Base-by-base conservation (phyloP, 2,329 filamentous ascomycete species). In the Trichoderma guizhouense region DNA sequence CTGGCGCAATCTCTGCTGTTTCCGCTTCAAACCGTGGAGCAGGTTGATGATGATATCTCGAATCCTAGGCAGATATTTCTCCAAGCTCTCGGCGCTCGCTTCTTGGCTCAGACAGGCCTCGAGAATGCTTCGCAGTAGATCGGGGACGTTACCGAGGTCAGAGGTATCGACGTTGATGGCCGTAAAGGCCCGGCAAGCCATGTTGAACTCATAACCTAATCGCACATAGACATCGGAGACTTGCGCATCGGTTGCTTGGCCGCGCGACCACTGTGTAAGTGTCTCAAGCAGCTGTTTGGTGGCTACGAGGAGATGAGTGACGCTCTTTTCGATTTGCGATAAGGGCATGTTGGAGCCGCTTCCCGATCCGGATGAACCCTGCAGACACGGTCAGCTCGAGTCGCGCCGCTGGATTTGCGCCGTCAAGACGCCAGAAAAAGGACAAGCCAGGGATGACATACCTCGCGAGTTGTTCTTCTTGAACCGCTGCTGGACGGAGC, bases 31-130 rank as follows among this genome's bases (percentile, higher is more conserved):
- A 3, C 96, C 96, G 80, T 99, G 96, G 9, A 99, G 88, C 34
- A 99, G 86, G 79, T 97, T 98, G 82, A 99, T 98, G 79, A 99
- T 99, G 78, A 99, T 99, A 81, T 99, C 96, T 77, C 96, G 91
- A 81, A 99, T 99, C 72, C 93, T 90, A 1, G 96, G 96, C 36
- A 99, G 85, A 81, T 97, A 99, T 80, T 92, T 93, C 81, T 99
- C 96, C 73, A 99, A 86, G 81, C 95, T 98, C 79, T 97, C 92
- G 64, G 95, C 91, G 76, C 93, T 98, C 6, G 96, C 96, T 83
- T 98, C 95, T 79, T 99, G 96, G 81, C 95, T 98, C 43, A 99
- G 87, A 1, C 96, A 99, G 71, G 97, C 93, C 82, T 99, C 96
- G 69, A 99, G 88, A 71, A 99, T 98, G 72, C 91, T 91, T 77